These are phyloP conservation scores for Leishmania tarentolae DNA, from an alignment of 208 protist genomes.

Conservation along the genomic window DNA sequence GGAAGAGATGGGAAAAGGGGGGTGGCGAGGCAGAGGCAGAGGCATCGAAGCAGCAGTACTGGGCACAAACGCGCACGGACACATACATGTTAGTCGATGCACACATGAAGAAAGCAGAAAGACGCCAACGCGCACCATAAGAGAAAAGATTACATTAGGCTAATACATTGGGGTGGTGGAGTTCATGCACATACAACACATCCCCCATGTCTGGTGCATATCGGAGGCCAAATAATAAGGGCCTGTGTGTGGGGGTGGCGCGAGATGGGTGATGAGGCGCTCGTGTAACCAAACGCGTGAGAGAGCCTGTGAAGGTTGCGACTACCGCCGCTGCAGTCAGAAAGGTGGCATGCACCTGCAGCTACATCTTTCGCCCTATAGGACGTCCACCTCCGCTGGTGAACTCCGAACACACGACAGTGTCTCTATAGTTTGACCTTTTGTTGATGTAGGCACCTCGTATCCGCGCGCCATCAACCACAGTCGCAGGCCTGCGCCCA, in stretches of 20 bases:
- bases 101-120: background rate
- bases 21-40: background rate
- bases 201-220: background rate
- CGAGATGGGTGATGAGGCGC: background rate
- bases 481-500: background rate
- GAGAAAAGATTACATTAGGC: background rate
- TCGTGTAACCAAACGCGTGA: background rate
- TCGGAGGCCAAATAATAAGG: background rate
- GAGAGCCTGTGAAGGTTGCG: background rate
- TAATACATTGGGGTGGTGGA: background rate
- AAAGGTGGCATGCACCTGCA: background rate
- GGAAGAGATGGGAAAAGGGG: background rate
- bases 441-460: background rate
- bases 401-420: background rate
- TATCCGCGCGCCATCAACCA: background rate
- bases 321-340: background rate
- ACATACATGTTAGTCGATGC: background rate
- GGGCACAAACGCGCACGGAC: background rate
- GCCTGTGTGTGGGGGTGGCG: background rate
- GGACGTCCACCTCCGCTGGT: no score
- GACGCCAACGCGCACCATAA: background rate
- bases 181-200: background rate
- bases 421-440: no score
- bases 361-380: background rate
- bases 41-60: background rate